Percentiles rank a stretch among this genome's conserved stretches.
These are phyloP conservation scores for Nannochloropsis salina DNA, from an alignment of 108 stramenopile species.

Conservation along the genomic window DNA sequence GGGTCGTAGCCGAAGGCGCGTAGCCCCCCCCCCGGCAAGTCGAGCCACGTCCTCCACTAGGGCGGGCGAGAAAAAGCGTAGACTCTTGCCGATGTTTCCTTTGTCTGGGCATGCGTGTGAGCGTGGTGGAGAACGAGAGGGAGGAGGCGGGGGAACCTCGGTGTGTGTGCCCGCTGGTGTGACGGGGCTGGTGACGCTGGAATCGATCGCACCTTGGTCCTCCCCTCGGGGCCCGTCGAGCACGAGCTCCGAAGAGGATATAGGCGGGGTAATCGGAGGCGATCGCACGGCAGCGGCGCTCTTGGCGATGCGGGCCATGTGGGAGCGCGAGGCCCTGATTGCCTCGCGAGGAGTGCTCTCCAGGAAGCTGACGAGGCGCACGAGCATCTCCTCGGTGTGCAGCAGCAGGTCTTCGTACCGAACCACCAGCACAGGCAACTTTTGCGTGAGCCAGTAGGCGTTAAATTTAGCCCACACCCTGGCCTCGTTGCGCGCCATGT, in stretches of 20 bases:
- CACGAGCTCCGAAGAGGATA: no score
- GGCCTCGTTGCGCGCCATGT: constrained; percentile 38
- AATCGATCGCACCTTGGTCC: no score
- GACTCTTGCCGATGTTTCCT: not conserved
- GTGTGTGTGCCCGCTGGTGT: no score
- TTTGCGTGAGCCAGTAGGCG: constrained; percentile 32
- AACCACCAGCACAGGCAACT: constrained; percentile 30
- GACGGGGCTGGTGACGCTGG: no score
- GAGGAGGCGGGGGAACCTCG: no score
- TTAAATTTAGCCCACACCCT: constrained; percentile 43
- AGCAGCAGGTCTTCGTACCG: constrained; percentile 42
- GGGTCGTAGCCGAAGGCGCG: constrained; percentile 5
- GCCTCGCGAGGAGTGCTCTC: constrained; percentile 13
- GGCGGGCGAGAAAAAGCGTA: not conserved
- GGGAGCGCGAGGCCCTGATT: not conserved
- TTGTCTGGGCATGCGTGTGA: no score
- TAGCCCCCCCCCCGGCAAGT: not conserved
- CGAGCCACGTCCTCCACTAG: not conserved
- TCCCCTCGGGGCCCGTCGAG: no score
- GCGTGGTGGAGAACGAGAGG: no score
- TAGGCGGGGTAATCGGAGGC: no score
- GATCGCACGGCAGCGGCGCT: not conserved
- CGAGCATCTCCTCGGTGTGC: constrained; percentile 22
- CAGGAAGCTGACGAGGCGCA: constrained; percentile 18
- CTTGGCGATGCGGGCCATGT: not conserved